These are phyloP conservation scores for Metarhizium anisopliae DNA, from an alignment of 2,329 filamentous ascomycete species.

Conservation along the genomic window DNA sequence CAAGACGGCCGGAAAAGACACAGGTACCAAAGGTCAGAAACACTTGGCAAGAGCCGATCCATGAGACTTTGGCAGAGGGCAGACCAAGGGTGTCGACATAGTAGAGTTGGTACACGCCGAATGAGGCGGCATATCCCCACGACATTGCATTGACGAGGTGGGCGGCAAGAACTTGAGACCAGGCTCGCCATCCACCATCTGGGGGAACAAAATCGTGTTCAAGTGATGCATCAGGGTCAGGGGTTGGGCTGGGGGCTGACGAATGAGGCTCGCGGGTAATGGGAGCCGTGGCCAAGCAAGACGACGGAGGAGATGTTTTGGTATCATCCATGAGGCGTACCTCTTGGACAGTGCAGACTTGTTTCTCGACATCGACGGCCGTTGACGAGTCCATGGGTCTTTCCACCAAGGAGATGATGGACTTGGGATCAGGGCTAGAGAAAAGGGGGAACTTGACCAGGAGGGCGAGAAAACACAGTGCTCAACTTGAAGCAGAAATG, in stretches of 20 bases:
- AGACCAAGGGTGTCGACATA: conserved; percentile 26
- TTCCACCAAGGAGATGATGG: neutral
- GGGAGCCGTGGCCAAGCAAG: neutral
- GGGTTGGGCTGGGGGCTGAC: neutral
- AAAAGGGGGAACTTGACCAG: neutral
- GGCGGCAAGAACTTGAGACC: conserved; percentile 39
- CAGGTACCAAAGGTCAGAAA: conserved; percentile 41
- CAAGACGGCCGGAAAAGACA: conserved; percentile 36
- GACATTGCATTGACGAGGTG: conserved; percentile 38
- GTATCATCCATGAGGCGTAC: neutral
- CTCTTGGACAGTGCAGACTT: neutral
- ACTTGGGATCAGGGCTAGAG: neutral
- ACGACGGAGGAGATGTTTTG: neutral
- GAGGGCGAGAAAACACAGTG: neutral
- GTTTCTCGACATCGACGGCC: conserved; percentile 1
- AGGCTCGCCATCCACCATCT: conserved; percentile 39
- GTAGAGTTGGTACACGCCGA: conserved; percentile 46
- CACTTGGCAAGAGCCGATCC: conserved; percentile 41
- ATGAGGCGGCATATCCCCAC: conserved; percentile 40
- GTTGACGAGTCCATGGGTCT: neutral
- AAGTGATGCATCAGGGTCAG: conserved; percentile 4
- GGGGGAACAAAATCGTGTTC: conserved; percentile 16
- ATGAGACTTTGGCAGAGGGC: conserved; percentile 27
- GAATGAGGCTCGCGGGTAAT: neutral
- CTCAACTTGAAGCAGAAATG: neutral